Evolutionary conservation across 805 yeast genomes (phyloP).

Genomic region (Candida maris): DNA sequence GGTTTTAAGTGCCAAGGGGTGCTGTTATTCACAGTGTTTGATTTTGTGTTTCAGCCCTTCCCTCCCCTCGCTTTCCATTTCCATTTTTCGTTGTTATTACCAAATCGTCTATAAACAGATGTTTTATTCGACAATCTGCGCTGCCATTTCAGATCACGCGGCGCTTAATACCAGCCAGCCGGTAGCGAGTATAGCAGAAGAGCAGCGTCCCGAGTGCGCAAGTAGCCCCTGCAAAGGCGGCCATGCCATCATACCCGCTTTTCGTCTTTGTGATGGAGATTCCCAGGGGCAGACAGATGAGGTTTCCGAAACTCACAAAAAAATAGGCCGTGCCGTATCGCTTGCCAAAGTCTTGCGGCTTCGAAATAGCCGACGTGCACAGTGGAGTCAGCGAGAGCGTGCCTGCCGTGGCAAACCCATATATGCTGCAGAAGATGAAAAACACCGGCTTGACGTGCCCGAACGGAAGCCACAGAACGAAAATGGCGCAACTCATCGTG

Average conservation of each 20-base stretch:
- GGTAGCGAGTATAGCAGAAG: conserved; percentile 20
- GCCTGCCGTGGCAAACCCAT: conserved; percentile 60
- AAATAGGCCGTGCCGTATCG: conserved; percentile 68
- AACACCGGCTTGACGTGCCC: conserved; percentile 43
- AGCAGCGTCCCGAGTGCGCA: conserved; percentile 20
- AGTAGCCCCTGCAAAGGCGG: conserved; percentile 31
- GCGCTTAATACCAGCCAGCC: conserved; percentile 22
- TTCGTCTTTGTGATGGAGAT: conserved; percentile 28
- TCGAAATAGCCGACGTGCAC: conserved; percentile 64
- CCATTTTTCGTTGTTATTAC: no score
- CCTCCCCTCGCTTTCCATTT: no score
- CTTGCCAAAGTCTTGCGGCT: conserved; percentile 62
- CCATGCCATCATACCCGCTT: conserved; percentile 30
- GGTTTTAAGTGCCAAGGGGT: no score
- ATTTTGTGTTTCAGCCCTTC: no score
- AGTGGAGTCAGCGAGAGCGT: conserved; percentile 64
- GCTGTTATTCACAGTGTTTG: no score
- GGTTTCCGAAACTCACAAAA: conserved; percentile 39
- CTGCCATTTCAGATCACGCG: conserved; percentile 4
- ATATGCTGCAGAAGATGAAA: conserved; percentile 49
- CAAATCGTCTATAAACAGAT: no score
- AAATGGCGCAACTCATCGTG: conserved; percentile 41
- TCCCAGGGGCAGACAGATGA: conserved; percentile 48
- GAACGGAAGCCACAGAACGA: conserved; percentile 61
- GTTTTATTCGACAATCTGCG: no score